Conservation (phyloP, 257 asterid species). For the Nicotiana obtusifolia region DNA sequence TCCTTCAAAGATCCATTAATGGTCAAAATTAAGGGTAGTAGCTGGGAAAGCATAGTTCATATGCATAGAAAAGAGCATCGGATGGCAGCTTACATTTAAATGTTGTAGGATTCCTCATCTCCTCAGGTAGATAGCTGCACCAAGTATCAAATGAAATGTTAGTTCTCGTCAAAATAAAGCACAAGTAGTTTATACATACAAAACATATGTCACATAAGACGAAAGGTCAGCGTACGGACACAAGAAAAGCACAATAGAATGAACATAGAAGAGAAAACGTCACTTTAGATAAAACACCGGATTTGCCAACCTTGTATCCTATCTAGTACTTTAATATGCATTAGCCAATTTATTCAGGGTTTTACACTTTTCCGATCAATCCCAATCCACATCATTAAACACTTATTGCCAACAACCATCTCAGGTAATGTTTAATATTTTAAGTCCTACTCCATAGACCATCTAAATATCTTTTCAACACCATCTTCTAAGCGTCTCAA, state of each 20-base stretch:
- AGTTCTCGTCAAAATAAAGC: not conserved
- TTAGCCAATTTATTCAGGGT: not conserved
- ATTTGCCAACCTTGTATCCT: not conserved
- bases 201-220: not conserved
- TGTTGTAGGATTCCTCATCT: conserved; percentile 84
- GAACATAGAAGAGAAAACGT: not conserved
- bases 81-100: conserved; percentile 60
- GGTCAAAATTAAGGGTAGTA: not conserved
- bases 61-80: not conserved
- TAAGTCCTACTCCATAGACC: not conserved
- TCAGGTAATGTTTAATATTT: not conserved
- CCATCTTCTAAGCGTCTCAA: not conserved
- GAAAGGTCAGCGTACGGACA: not conserved
- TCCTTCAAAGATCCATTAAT: not conserved
- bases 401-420: not conserved
- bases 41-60: not conserved
- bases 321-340: not conserved
- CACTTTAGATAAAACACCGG: not conserved
- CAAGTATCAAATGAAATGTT: not conserved
- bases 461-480: not conserved
- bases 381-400: not conserved
- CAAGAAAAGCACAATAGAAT: not conserved
- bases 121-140: conserved; percentile 84
- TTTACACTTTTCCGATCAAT: not conserved
- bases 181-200: not conserved